Evolutionary conservation across 306 rosid genomes (phyloP).

Genomic region (Arachis stenosperma): DNA sequence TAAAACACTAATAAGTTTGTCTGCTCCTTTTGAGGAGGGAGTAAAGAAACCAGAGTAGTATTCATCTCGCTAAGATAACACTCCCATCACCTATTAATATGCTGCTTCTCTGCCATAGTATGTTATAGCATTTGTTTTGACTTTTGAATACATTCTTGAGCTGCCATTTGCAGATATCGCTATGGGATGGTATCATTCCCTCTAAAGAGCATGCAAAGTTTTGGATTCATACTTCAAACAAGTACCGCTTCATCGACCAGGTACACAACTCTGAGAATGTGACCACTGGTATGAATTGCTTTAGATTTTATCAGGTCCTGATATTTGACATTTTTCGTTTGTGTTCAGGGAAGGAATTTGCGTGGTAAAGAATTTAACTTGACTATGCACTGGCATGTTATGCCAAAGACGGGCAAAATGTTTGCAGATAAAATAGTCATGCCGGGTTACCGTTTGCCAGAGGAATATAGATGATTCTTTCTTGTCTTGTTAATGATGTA

Average conservation of each 20-base stretch:
- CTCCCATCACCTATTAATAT: slow-evolving; percentile 19
- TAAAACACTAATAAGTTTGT: slow-evolving; percentile 3
- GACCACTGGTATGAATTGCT: slow-evolving; percentile 6
- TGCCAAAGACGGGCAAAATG: slow-evolving; percentile 99
- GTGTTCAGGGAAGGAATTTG: slow-evolving; percentile 77
- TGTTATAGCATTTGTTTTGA: slow-evolving; percentile 1
- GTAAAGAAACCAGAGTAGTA: slow-evolving; percentile 14
- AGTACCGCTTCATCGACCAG: slow-evolving; percentile 87
- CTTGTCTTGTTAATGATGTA: slow-evolving; percentile 38
- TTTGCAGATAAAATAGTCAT: slow-evolving; percentile 71
- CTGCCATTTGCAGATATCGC: slow-evolving; percentile 66
- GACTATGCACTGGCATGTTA: slow-evolving; percentile 97
- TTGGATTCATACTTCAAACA: slow-evolving; percentile 81
- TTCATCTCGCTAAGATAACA: slow-evolving; percentile 10
- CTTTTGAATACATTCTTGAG: slow-evolving; percentile 11
- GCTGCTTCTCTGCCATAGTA: slow-evolving; percentile 16
- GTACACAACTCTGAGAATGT: slow-evolving; percentile 40
- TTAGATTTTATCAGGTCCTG: slow-evolving; percentile 24
- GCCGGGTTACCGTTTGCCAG: slow-evolving; percentile 79
- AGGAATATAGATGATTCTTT: slow-evolving; percentile 78
- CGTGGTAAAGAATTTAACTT: slow-evolving; percentile 86
- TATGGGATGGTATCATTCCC: slow-evolving; percentile 95
- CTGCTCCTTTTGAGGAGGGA: background rate
- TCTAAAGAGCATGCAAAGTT: slow-evolving; percentile 82
- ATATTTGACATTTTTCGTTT: slow-evolving; percentile 1